Evolutionary conservation across 148 eudicot species (phyloP), one percentile per base, ranked within the genome.

Genomic region (Oxyria digyna): DNA sequence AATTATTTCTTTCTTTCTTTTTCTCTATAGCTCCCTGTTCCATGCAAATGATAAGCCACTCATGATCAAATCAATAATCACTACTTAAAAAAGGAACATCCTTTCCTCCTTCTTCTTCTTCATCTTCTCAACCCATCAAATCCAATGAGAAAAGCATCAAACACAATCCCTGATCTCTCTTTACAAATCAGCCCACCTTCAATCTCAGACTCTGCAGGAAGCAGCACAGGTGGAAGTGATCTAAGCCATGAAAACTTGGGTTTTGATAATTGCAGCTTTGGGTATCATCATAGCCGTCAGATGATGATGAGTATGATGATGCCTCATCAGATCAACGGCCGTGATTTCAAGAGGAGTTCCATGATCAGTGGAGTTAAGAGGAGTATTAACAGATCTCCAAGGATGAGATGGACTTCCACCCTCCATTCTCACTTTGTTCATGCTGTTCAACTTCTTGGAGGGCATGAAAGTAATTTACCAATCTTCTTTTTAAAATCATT

Each of bases 391-490:
- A 81, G 98, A 72, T 95, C 95, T 45, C 98, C 98, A 0, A 82
- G 98, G 59, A 93, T 93, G 98, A 81, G 96, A 80, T 93, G 98
- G 98, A 93, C 98, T 71, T 86, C 98, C 0, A 89, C 96, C 69
- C 92, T 93, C 33, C 98, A 93, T 73, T 85, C 98, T 52, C 98
- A 88, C 67, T 93, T 93, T 76, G 87, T 93, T 71, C 98, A 93
- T 72, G 98, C 96, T 26, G 96, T 93, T 79, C 88, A 90, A 81
- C 87, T 93, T 4, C 96, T 93, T 71, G 98, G 98, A 32, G 98
- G 98, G 45, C 98, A 93, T 85, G 96, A 90, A 77, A 83, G 98
- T 93, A 85, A 93, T 70, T 57, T 4, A 29, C 15, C n/a, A 24
- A 8, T 31, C n/a, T 1, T 27, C 13, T 55, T 24, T 3, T 55